Evolutionary conservation across 257 asterid genomes (phyloP).

Genomic region (Gentiana dahurica): DNA sequence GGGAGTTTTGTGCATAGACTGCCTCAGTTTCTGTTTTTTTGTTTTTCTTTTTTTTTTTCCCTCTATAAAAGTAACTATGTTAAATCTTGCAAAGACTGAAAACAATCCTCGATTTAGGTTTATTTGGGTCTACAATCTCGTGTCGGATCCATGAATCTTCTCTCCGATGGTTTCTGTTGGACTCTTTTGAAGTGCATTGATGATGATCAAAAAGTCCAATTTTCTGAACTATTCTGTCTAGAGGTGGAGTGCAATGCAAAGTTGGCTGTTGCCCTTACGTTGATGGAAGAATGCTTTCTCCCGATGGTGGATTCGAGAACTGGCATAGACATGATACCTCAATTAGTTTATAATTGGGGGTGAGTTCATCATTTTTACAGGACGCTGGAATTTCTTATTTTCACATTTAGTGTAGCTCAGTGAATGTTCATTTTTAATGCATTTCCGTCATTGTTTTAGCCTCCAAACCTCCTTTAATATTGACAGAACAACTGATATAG

Average conservation of each 20-base stretch:
- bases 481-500: too few relatives aligned
- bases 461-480: background rate
- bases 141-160: conserved; percentile 51
- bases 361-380: conserved; percentile 26
- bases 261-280: conserved; percentile 91
- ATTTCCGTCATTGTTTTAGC: background rate
- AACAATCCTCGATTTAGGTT: conserved; percentile 26
- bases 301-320: conserved; percentile 96
- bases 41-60: background rate
- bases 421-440: background rate
- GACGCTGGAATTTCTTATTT: background rate
- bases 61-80: background rate
- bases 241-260: conserved; percentile 95
- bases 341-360: conserved; percentile 96
- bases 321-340: conserved; percentile 96
- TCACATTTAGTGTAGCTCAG: background rate
- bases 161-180: conserved; percentile 70
- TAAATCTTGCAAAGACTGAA: too few relatives aligned
- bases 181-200: conserved; percentile 75
- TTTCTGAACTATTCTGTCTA: conserved; percentile 47
- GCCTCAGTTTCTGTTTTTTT: background rate
- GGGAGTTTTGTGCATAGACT: background rate
- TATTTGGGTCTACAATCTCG: conserved; percentile 63
- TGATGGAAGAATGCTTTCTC: conserved; percentile 95
- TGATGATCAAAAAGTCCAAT: conserved; percentile 64